Conservation (phyloP, 2,329 filamentous ascomycete genomes). For the Moelleriella libera region DNA sequence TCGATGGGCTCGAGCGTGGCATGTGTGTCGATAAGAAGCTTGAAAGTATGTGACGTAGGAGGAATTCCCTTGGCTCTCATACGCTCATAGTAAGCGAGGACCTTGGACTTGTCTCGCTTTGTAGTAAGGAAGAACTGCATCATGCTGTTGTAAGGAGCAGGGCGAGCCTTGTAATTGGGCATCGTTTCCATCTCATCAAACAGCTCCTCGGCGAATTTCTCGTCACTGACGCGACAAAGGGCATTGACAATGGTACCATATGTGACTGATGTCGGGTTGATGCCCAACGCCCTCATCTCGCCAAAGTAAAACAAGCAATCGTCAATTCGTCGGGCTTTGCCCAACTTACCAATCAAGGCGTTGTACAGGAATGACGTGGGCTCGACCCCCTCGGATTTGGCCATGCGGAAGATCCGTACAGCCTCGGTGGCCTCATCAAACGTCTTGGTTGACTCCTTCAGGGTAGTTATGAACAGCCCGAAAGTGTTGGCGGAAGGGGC, state of each 20-base stretch:
- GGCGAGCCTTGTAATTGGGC: conserved; percentile 96
- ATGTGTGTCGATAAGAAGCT: conserved; percentile 89
- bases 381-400: conserved; percentile 85
- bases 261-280: conserved; percentile 92
- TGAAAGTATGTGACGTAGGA: conserved; percentile 92
- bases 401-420: conserved; percentile 91
- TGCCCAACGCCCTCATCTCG: conserved; percentile 86
- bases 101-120: conserved; percentile 90
- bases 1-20: conserved; percentile 86
- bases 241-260: conserved; percentile 98
- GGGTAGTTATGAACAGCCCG: conserved; percentile 95
- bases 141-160: conserved; percentile 96
- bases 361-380: conserved; percentile 97
- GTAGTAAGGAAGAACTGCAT: conserved; percentile 99
- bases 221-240: conserved; percentile 89
- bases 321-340: conserved; percentile 93
- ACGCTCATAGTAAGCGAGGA: conserved; percentile 84
- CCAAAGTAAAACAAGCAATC: conserved; percentile 97
- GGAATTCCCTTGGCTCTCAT: conserved; percentile 81
- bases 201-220: conserved; percentile 93
- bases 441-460: conserved; percentile 94
- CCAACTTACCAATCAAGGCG: conserved; percentile 92
- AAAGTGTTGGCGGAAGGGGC: conserved; percentile 95
- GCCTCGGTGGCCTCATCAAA: conserved; percentile 96
- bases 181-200: conserved; percentile 99